Percentiles rank a stretch among this genome's conserved stretches.
Conservation (phyloP, 306 rosid species). For the Mimosa pudica region DNA sequence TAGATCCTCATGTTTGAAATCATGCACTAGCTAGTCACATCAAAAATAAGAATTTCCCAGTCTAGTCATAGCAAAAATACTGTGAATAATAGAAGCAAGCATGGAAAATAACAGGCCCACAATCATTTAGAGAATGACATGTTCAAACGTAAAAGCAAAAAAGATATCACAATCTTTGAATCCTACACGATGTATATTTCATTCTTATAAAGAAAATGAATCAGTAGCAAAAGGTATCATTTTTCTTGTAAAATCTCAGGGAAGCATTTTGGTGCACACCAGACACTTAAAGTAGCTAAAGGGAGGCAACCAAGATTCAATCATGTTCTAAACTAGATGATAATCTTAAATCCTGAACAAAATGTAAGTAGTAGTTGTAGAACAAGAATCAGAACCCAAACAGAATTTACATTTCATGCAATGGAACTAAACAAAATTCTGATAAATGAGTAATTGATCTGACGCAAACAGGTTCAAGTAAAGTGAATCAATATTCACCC, state of each 20-base stretch:
- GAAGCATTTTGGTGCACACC: background rate
- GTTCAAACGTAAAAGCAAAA: background rate
- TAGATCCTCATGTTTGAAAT: background rate
- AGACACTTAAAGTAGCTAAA: background rate
- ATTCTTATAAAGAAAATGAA: background rate
- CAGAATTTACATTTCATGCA: constrained; percentile 1
- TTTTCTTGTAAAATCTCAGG: background rate
- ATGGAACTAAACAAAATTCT: constrained; percentile 1
- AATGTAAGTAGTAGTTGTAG: background rate
- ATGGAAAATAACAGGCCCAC: background rate
- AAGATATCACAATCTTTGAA: background rate
- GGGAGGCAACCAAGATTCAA: background rate
- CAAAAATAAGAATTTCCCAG: too few species aligned
- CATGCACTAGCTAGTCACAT: background rate
- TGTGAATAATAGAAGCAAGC: background rate
- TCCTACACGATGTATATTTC: background rate
- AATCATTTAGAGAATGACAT: background rate
- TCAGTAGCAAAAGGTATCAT: background rate
- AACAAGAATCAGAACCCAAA: background rate
- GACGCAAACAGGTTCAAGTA: constrained; percentile 76
- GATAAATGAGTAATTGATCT: constrained; percentile 65
- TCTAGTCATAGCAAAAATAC: too few species aligned
- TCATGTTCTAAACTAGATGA: background rate
- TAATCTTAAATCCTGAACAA: background rate
- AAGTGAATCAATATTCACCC: constrained; percentile 77